Base-by-base conservation (phyloP, 768 basidiomycete genomes). In the Leucocoprinus birnbaumii region DNA sequence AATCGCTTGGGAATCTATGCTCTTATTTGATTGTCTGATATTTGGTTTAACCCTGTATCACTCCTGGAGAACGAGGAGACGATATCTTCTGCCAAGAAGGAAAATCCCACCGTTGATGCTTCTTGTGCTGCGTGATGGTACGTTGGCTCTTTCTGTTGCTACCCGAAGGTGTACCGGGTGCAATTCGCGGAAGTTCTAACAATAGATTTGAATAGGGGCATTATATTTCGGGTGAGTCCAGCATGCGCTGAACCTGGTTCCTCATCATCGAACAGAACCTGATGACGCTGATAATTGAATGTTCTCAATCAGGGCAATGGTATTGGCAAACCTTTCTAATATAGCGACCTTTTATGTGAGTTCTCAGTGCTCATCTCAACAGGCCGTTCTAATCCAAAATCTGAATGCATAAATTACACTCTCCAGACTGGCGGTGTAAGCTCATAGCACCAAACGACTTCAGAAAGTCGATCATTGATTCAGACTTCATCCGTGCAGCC, bases 241-340 rank as follows among this genome's bases (percentile, higher is more conserved):
- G 1, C 16, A 10, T 21, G 18, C 18, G 40, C 14, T 41, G 40
- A 14, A 5, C 40, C 40, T 41, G 14, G 5, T 11, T 31, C 11
- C 31, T 31, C 31, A 31, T 5, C 31, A 31, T 31, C 31, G 11
- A 31, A 31, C 5, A 31, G n/a, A 49, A n/a, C n/a, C n/a, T n/a
- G n/a, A n/a, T n/a, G n/a, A n/a, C n/a, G n/a, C n/a, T n/a, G n/a
- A n/a, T n/a, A n/a, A n/a, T n/a, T n/a, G n/a, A n/a, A n/a, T n/a
- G n/a, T n/a, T n/a, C n/a, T n/a, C n/a, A n/a, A 3, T 2, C 43
- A 83, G 83, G 5, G 71, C 78, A 40, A 83, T 84, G 79, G 79
- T 72, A 1, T 52, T 77, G 3, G 76, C 76, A 11, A 80, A 80
- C 59, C 59, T 80, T 10, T 66, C 76, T 16, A 83, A 83, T 60